These are phyloP conservation scores for Hanseniaspora meyeri DNA, from an alignment of 805 yeast genomes.

Conservation along the genomic window DNA sequence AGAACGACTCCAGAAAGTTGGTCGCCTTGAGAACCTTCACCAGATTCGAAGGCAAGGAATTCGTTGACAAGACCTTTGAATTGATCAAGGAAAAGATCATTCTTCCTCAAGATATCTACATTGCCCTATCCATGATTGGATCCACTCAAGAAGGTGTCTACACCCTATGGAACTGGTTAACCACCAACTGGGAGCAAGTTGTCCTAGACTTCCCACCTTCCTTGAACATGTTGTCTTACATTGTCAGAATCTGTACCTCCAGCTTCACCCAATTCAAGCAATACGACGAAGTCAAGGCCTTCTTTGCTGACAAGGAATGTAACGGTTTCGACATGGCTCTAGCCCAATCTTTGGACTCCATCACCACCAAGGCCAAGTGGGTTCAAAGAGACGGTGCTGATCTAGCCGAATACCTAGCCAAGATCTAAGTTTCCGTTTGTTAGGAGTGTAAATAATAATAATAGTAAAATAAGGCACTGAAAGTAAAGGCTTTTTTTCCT, in stretches of 20 bases:
- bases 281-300: slow-evolving; percentile 37
- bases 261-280: slow-evolving; percentile 49
- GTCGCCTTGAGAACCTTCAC: slow-evolving; percentile 64
- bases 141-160: slow-evolving; percentile 52
- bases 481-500: too few species aligned
- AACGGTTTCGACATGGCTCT: slow-evolving; percentile 54
- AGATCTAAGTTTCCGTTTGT: slow-evolving; percentile 17
- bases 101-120: slow-evolving; percentile 61
- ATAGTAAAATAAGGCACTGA: too few species aligned
- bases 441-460: not conserved
- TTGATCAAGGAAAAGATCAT: slow-evolving; percentile 46
- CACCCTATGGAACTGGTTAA: slow-evolving; percentile 62
- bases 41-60: slow-evolving; percentile 39
- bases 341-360: slow-evolving; percentile 52
- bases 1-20: slow-evolving; percentile 39
- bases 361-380: slow-evolving; percentile 47
- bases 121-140: slow-evolving; percentile 66
- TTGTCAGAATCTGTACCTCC: slow-evolving; percentile 50
- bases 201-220: slow-evolving; percentile 65
- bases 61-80: slow-evolving; percentile 45
- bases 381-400: slow-evolving; percentile 41
- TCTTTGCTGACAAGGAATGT: slow-evolving; percentile 44
- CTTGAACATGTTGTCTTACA: slow-evolving; percentile 62
- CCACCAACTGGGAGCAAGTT: slow-evolving; percentile 59
- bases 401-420: slow-evolving; percentile 39